Evolutionary conservation across 129 eudicot genomes (phyloP).

Genomic region (Silybum marianum): DNA sequence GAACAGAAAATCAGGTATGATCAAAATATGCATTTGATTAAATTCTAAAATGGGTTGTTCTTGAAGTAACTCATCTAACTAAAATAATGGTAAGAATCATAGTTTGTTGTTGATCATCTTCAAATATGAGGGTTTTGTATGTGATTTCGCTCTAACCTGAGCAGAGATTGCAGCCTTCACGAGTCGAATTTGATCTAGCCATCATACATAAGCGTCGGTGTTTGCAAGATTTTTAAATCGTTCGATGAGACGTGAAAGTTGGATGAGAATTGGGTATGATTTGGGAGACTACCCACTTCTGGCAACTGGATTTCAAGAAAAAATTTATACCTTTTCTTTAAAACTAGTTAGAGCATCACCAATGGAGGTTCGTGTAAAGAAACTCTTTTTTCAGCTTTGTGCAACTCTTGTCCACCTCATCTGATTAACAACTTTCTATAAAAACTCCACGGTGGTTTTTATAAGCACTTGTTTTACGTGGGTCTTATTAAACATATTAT

Average conservation of each 20-base stretch:
- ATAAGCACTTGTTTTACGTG: no score
- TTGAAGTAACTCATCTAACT: background rate
- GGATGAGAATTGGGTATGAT: background rate
- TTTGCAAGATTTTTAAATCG: background rate
- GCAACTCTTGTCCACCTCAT: no score
- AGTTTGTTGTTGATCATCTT: background rate
- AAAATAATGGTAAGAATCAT: background rate
- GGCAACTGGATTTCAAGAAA: background rate
- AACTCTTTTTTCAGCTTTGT: no score
- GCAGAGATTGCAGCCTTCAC: slow-evolving; percentile 6
- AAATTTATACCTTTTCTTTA: background rate
- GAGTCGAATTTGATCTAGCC: slow-evolving; percentile 9
- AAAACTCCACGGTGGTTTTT: no score
- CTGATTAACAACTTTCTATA: no score
- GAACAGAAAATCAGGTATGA: background rate
- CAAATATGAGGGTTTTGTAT: background rate
- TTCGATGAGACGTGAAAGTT: background rate
- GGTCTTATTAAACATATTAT: no score
- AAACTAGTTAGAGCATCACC: no score
- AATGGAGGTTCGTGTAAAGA: no score
- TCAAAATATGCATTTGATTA: background rate
- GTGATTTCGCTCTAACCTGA: slow-evolving; percentile 23
- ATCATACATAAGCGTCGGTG: background rate
- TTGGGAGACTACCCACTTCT: background rate
- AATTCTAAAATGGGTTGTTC: background rate